Conservation (phyloP, 805 yeast species). For the Yarrowia hollandica region DNA sequence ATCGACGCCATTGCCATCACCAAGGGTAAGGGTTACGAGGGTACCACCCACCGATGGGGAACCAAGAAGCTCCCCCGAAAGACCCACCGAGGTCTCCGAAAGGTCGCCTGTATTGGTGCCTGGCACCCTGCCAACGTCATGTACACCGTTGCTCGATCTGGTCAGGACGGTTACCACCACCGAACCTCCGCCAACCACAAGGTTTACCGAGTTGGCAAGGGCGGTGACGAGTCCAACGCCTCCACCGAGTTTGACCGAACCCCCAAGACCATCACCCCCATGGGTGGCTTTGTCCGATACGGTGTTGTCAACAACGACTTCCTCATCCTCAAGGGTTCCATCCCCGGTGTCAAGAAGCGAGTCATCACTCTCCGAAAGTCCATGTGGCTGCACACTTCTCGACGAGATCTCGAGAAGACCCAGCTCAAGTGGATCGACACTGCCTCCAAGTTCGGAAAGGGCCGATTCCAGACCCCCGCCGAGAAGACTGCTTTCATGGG, state of each 20-base stretch:
- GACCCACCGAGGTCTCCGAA: slow-evolving; percentile 99
- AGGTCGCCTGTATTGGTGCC: slow-evolving; percentile 99
- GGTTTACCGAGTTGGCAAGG: slow-evolving; percentile 98
- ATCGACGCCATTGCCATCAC: slow-evolving; percentile 98
- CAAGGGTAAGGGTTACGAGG: slow-evolving; percentile 99
- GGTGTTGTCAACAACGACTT: slow-evolving; percentile 98
- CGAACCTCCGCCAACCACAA: slow-evolving; percentile 99
- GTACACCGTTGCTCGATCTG: slow-evolving; percentile 99
- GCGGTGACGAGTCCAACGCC: slow-evolving; percentile 90
- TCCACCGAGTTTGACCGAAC: slow-evolving; percentile 99
- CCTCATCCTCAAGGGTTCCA: slow-evolving; percentile 96
- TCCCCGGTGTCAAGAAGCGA: slow-evolving; percentile 99
- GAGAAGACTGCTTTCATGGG: slow-evolving; percentile 99
- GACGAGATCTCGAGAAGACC: slow-evolving; percentile 96
- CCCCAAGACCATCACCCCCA: slow-evolving; percentile 98
- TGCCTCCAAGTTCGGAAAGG: slow-evolving; percentile 99
- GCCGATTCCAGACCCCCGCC: slow-evolving; percentile 99
- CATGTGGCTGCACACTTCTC: slow-evolving; percentile 94
- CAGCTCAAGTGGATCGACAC: slow-evolving; percentile 99
- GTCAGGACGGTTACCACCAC: slow-evolving; percentile 99
- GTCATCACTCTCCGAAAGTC: slow-evolving; percentile 98
- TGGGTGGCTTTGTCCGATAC: slow-evolving; percentile 99
- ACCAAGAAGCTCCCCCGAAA: slow-evolving; percentile 99
- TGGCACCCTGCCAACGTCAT: slow-evolving; percentile 99
- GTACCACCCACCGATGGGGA: slow-evolving; percentile 99